A percentile compares a stretch with the other conserved stretches of the same genome.
These are phyloP conservation scores for Xylariaceae sp. DNA, from an alignment of 2,329 filamentous ascomycete species.

Conservation along the genomic window DNA sequence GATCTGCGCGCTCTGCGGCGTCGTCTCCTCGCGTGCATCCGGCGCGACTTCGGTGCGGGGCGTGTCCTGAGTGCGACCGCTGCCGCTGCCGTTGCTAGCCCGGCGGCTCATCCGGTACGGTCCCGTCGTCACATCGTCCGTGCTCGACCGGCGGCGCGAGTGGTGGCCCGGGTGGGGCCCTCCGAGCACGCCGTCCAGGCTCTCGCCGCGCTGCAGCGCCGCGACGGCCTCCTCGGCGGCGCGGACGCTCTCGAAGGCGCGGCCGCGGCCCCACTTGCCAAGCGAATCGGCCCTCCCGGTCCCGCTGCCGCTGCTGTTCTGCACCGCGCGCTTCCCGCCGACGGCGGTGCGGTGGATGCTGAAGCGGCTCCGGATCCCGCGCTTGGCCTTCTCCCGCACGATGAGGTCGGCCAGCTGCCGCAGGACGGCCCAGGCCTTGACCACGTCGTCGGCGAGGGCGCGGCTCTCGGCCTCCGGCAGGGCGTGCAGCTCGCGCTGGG, in stretches of 20 bases:
- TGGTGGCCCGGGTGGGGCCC: too few relatives aligned
- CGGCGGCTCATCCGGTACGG: too few relatives aligned
- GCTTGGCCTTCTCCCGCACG: constrained; percentile 24
- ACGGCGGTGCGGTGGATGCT: constrained; percentile 3
- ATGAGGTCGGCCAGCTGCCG: constrained; percentile 32
- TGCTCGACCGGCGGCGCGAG: constrained; percentile 4
- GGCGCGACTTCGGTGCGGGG: too few relatives aligned
- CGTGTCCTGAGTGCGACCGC: too few relatives aligned
- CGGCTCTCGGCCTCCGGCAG: constrained; percentile 27
- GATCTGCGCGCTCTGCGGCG: too few relatives aligned
- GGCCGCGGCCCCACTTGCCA: constrained; percentile 32
- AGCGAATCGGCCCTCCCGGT: constrained; percentile 28
- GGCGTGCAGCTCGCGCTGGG: constrained; percentile 36
- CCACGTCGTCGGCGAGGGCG: constrained; percentile 23
- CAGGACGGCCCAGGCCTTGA: constrained; percentile 35
- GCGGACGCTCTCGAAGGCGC: constrained; percentile 42
- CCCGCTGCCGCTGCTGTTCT: constrained; percentile 18
- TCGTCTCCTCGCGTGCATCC: too few relatives aligned
- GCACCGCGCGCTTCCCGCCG: too few relatives aligned
- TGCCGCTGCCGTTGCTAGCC: too few relatives aligned
- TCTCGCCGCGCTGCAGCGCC: constrained; percentile 37
- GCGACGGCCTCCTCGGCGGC: constrained; percentile 37
- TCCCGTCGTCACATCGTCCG: too few relatives aligned
- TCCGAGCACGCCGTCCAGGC: constrained; percentile 24
- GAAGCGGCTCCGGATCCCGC: constrained; percentile 4